Evolutionary conservation across 768 basidiomycete species (phyloP).

Genomic region (Suillus occidentalis): DNA sequence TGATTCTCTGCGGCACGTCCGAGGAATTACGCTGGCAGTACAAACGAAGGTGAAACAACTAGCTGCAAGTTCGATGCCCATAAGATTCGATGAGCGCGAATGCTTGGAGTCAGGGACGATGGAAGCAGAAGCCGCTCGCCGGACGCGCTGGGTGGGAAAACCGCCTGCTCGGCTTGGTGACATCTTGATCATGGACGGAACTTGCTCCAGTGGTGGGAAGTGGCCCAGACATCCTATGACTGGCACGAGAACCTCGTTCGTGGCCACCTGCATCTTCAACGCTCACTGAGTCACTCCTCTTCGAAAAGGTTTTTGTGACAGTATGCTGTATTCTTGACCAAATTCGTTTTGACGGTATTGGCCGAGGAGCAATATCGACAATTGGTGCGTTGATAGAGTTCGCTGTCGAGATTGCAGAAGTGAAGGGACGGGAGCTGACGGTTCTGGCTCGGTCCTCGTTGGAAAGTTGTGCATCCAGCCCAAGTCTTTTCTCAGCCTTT

Average conservation of each 20-base stretch:
- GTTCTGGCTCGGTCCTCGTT: too few relatives aligned
- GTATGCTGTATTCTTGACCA: conserved; percentile 6
- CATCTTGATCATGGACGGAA: not conserved
- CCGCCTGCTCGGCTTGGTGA: not conserved
- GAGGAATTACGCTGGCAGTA: not conserved
- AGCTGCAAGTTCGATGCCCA: not conserved
- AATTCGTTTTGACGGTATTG: not conserved
- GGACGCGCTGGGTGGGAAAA: not conserved
- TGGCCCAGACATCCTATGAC: conserved; percentile 12
- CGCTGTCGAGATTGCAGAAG: too few relatives aligned
- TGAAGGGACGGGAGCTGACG: too few relatives aligned
- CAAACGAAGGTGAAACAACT: not conserved
- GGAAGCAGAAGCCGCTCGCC: not conserved
- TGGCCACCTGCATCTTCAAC: not conserved
- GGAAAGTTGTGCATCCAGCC: too few relatives aligned
- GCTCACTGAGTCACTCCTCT: conserved; percentile 12
- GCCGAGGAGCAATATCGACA: not conserved
- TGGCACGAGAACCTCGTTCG: not conserved
- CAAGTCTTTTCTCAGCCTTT: too few relatives aligned
- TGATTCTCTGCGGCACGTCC: not conserved
- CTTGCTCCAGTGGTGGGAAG: conserved; percentile 16
- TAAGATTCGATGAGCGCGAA: not conserved
- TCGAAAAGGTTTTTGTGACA: conserved; percentile 10
- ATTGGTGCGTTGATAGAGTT: too few relatives aligned
- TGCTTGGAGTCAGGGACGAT: not conserved